Evolutionary conservation across 176 grass and related monocot genomes (phyloP), one percentile per base, ranked within the genome.

Genomic region (Chloris gayana): DNA sequence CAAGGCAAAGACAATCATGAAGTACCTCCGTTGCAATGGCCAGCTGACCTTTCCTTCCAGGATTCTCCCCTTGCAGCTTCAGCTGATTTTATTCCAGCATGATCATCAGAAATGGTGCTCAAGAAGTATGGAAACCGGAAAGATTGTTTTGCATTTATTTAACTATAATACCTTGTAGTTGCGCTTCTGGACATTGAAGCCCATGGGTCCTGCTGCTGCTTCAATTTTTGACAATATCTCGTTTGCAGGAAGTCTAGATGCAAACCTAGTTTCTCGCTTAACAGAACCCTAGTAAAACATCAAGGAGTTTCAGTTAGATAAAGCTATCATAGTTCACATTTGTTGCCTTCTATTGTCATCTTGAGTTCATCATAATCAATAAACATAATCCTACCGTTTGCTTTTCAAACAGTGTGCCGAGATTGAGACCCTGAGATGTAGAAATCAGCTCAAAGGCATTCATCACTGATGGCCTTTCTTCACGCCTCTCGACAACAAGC

Each of bases 401-500:
- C 75, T 99, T 99, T 82, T 99, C 93, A 62, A 99, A 99, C 45
- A 99, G 97, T 6, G 75, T 90, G 74, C 97, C 84, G 9, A 99
- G 92, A 88, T 99, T 96, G 69, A 99, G 91, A 32, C 97, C 97
- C 70, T 99, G 97, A 71, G 97, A 95, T 31, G 86, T 99, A 22
- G 97, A 99, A 76, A 99, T 99, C 80, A 99, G 72, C 51, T 99
- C 97, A 62, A 99, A 99, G 44, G 97, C 97, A 81, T 99, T 99
- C 97, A 96, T 95, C 51, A 83, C 64, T 9, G 79, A 81, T 8
- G 97, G 97, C 7, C 84, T 82, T 73, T 91, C 90, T 75, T 96
- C 92, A 71, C 88, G 73, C 69, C 87, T 95, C 85, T 99, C 97
- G 1, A 99, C 90, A 74, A 99, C 97, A 79, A 99, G 90, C 66